phyloP scores from a whole-genome alignment of 352 stramenopile species.

The Globisporangium alternatum region DNA sequence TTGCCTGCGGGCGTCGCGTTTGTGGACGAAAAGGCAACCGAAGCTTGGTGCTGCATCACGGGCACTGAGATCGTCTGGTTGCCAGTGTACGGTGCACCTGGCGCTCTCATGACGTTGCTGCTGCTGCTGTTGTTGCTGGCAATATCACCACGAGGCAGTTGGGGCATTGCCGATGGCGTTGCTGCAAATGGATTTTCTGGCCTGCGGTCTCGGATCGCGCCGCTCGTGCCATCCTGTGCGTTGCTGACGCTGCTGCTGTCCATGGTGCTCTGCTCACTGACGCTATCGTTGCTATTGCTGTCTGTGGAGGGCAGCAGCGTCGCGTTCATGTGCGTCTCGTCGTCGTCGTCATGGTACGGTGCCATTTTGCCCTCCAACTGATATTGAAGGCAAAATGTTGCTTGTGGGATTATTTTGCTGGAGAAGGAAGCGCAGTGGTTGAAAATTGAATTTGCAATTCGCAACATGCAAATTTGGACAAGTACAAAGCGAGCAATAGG shows the following conservation, averaged over 20 bases:
- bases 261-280: background rate
- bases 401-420: background rate
- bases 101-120: background rate
- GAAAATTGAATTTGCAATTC: no score
- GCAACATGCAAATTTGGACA: no score
- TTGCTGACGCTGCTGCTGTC: background rate
- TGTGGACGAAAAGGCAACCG: constrained; percentile 2
- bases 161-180: background rate
- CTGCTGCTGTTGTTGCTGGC: background rate
- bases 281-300: background rate
- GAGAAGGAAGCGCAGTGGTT: background rate
- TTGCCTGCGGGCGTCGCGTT: constrained; percentile 23
- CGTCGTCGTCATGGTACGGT: constrained; percentile 11
- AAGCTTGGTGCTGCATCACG: background rate
- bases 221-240: background rate
- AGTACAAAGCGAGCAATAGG: no score
- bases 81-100: background rate
- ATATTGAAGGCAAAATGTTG: constrained; percentile 8
- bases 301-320: constrained; percentile 10
- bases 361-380: background rate
- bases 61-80: background rate
- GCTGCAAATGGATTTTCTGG: constrained; percentile 12
- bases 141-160: background rate
- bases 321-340: constrained; percentile 20
- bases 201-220: background rate